Evolutionary conservation across 495 filamentous ascomycete genomes (phyloP).

Genomic region (Lasiosphaeria ovina): DNA sequence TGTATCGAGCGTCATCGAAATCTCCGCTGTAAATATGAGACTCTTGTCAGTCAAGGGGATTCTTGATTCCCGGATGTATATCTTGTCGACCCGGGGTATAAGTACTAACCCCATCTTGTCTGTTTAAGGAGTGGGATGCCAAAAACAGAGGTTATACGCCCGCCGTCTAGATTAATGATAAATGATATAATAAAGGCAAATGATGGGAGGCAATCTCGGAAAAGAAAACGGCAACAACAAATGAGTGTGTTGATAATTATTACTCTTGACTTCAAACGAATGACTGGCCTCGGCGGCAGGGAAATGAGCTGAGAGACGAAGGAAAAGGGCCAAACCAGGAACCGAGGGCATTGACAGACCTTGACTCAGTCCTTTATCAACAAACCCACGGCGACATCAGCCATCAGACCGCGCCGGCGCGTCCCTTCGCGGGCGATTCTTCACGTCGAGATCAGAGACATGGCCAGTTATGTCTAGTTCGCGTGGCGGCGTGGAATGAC

Average conservation of each 20-base stretch:
- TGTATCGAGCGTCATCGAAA: neutral
- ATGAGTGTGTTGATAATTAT: neutral
- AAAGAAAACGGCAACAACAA: neutral
- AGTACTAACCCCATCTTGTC: slow-evolving; percentile 12
- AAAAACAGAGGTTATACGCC: neutral
- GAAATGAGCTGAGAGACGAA: neutral
- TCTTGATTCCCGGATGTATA: neutral
- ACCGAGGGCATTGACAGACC: neutral
- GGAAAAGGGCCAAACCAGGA: neutral
- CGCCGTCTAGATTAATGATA: neutral
- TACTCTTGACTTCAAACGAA: slow-evolving; percentile 8
- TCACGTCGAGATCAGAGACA: neutral
- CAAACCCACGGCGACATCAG: neutral
- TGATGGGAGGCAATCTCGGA: neutral
- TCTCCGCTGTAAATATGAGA: neutral
- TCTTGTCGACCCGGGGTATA: neutral
- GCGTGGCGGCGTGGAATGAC: slow-evolving; percentile 10
- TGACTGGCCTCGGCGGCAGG: neutral
- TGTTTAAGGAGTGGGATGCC: neutral
- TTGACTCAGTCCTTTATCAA: neutral
- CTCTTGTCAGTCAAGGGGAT: neutral
- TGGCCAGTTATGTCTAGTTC: no score
- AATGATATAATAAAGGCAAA: neutral
- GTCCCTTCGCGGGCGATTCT: neutral
- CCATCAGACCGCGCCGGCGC: neutral